Evolutionary conservation across 768 basidiomycete species (phyloP), one percentile per base, ranked within the genome.

Genomic region (Termitomyces sp.): DNA sequence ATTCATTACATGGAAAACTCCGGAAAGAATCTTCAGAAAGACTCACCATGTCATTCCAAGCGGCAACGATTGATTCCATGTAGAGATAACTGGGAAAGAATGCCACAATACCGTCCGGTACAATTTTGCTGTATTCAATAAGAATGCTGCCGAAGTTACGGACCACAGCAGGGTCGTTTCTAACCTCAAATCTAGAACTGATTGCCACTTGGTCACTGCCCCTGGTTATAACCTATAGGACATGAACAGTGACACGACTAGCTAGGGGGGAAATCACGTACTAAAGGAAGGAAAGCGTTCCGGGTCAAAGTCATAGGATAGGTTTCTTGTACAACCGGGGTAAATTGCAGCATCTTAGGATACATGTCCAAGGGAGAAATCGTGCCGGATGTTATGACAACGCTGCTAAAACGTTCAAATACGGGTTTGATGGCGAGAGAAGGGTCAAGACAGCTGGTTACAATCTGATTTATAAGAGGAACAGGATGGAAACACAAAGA

Each of bases 41-140:
- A 74, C 88, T 52, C 69, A 95, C 97, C 97, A 99, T 99, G 71
- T 99, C 97, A 68, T 98, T 98, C 97, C 97, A 99, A n/a, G 97
- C 97, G 2, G 95, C 94, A 11, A 98, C 97, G 58, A 99, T 99
- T 23, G 92, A 95, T 72, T 99, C 97, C 97, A 99, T 99, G 72
- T 99, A 99, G 14, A 99, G 84, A 75, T 99, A 99, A 73, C 92
- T 94, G 19, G 97, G 97, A 74, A 99, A 99, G 81, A 99, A 99
- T 4, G 95, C 95, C 19, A 98, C 97, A 59, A 99, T 91, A 12
- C 97, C 97, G 71, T 99, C 97, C 8, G 97, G 97, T 1, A 99
- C 95, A 53, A 92, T 93, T 69, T 95, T 95, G 76, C 92, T 92
- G 77, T 97, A 98, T 71, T 99, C 97, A 60, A 98, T 85, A 38